Percentiles rank a stretch among this genome's conserved stretches.
Conservation (phyloP, 768 basidiomycete genomes). For the Trametes meyenii region DNA sequence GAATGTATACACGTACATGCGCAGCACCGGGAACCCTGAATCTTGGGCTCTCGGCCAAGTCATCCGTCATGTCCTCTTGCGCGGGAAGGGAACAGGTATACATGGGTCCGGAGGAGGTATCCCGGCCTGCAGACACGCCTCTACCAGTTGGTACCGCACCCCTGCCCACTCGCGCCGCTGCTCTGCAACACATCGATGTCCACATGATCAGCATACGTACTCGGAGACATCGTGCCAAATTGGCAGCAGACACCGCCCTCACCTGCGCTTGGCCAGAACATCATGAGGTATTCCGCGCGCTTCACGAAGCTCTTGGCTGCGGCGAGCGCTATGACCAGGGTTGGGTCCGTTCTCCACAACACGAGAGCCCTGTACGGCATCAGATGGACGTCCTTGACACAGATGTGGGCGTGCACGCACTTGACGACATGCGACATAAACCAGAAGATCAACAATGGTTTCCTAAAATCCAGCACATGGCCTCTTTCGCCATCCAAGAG, state of each 20-base stretch:
- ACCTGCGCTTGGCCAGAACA: constrained; percentile 69
- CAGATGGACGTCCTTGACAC: no score
- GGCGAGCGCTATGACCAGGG: constrained; percentile 60
- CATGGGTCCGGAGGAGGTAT: constrained; percentile 30
- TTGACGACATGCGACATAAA: constrained; percentile 74
- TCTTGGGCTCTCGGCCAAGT: no score
- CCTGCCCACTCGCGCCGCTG: constrained; percentile 52
- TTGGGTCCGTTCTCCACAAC: constrained; percentile 63
- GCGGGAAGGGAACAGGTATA: constrained; percentile 10
- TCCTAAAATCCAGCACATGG: constrained; percentile 32
- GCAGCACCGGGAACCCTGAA: neutral
- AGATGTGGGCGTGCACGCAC: constrained; percentile 33
- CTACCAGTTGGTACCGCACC: constrained; percentile 48
- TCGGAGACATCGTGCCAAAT: neutral
- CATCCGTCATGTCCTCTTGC: neutral
- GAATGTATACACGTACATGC: neutral
- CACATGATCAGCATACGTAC: neutral
- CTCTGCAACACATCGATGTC: constrained; percentile 37
- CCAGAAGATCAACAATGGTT: constrained; percentile 75
- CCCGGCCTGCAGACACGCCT: constrained; percentile 53
- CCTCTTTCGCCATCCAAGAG: neutral
- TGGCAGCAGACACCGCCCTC: constrained; percentile 9
- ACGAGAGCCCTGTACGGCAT: constrained; percentile 48
- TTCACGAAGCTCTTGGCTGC: constrained; percentile 60
- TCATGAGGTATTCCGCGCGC: constrained; percentile 61